Percentiles rank a stretch among this genome's conserved stretches.
phyloP scores from a whole-genome alignment of 495 filamentous ascomycete species.

The Lasiosphaeris hirsuta region DNA sequence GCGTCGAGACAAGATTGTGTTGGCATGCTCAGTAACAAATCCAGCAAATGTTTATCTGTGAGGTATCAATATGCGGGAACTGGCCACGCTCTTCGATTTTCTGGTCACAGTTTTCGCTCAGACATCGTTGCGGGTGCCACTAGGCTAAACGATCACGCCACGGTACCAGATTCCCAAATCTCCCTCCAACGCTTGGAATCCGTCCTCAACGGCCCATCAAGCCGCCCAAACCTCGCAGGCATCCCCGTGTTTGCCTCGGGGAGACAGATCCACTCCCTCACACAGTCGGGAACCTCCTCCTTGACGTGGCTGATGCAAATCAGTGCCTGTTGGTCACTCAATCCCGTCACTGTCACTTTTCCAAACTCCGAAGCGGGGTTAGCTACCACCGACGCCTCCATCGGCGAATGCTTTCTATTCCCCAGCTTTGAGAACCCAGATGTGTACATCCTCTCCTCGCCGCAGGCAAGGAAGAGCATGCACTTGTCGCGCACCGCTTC shows the following conservation, averaged over 20 bases:
- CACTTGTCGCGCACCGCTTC: constrained; percentile 79
- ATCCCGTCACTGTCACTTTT: constrained; percentile 45
- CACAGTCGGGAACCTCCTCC: constrained; percentile 79
- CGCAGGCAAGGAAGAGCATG: constrained; percentile 66
- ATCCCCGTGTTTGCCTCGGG: constrained; percentile 58
- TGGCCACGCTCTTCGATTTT: background rate
- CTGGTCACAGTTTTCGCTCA: too few species aligned
- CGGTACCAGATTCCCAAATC: constrained; percentile 49
- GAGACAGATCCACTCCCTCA: constrained; percentile 77
- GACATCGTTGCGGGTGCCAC: too few species aligned
- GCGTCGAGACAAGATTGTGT: too few species aligned
- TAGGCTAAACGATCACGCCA: constrained; percentile 11
- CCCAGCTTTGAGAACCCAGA: constrained; percentile 15
- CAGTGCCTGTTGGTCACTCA: constrained; percentile 69
- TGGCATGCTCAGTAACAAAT: too few species aligned
- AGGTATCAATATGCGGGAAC: too few species aligned
- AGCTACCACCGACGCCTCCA: constrained; percentile 32
- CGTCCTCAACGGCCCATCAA: constrained; percentile 53
- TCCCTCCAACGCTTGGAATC: constrained; percentile 54
- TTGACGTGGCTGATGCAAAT: constrained; percentile 85
- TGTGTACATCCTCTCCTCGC: constrained; percentile 44
- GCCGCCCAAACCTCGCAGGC: constrained; percentile 54
- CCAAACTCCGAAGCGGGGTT: constrained; percentile 38
- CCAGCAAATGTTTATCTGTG: too few species aligned
- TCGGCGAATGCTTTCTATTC: constrained; percentile 2